Base-by-base conservation (phyloP, 202 grass and related monocot genomes). In the Dendrocalamus latiflorus region DNA sequence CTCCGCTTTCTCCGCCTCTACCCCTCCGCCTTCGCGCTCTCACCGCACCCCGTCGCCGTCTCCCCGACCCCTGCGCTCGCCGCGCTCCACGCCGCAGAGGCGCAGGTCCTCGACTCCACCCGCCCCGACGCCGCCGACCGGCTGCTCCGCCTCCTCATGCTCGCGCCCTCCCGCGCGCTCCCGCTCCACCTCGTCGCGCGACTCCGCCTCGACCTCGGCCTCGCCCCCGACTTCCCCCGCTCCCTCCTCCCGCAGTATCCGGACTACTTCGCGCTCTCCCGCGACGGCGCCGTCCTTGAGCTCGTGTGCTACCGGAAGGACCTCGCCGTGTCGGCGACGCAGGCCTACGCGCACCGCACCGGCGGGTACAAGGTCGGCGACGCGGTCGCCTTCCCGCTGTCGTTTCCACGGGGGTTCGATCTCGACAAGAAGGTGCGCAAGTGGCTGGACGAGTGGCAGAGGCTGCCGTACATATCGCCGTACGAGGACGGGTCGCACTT, bases 381-480 rank as follows among this genome's bases (percentile, higher is more conserved):
- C 79, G 58, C 85, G 4, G 66, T 98, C 16, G 24, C 95, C 12
- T 98, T 98, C 65, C 92, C 91, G 2, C 89, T 95, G 44, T 85
- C 90, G 8, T 95, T 95, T 18, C 74, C 95, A 4, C 75, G 85
- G 28, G 89, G 87, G 0, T 93, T 98, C 22, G 89, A 93, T 17
- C 90, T 91, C 38, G 83, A 95, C 78, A 95, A 95, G 86, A 98
- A 95, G 68, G 87, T 98, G 20, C 87, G 88, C 61, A 90, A 86
- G 64, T 95, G 92, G 92, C 49, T 98, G 25, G 92, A 98, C 63
- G 85, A 95, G 9, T 98, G 92, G 92, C 95, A 98, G 85, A 91
- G 69, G 72, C 77, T 98, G 16, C 91, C 91, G 0, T 98, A 95
- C 76, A 82, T 95, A 58, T 98, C 91, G 20, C 92, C 95, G 0